Evolutionary conservation across 176 grass and related monocot species (phyloP).

Genomic region (Triticum aestivum): IWGSC_CS_RefSeq_v2.1 NC_057796.1:495358765-495359264

Average conservation of each 20-base stretch:
- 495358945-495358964: not conserved
- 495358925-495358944: constrained; percentile 55
- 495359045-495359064: not conserved
- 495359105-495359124: no score
- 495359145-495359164: no score
- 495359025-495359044: not conserved
- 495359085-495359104: no score
- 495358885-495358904: constrained; percentile 66
- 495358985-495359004: not conserved
- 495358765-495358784: constrained; percentile 54
- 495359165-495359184: no score
- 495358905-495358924: constrained; percentile 85
- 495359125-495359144: no score
- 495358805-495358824: constrained; percentile 56
- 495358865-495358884: constrained; percentile 60
- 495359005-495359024: not conserved
- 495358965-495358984: not conserved
- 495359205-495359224: no score
- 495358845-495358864: constrained; percentile 39
- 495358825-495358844: constrained; percentile 69
- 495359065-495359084: no score
- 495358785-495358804: constrained; percentile 54
- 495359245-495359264: no score
- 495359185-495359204: no score
- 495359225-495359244: no score